Evolutionary conservation across 2,329 filamentous ascomycete genomes (phyloP), one percentile per base, ranked within the genome.

Genomic region (Colletotrichum sp.): DNA sequence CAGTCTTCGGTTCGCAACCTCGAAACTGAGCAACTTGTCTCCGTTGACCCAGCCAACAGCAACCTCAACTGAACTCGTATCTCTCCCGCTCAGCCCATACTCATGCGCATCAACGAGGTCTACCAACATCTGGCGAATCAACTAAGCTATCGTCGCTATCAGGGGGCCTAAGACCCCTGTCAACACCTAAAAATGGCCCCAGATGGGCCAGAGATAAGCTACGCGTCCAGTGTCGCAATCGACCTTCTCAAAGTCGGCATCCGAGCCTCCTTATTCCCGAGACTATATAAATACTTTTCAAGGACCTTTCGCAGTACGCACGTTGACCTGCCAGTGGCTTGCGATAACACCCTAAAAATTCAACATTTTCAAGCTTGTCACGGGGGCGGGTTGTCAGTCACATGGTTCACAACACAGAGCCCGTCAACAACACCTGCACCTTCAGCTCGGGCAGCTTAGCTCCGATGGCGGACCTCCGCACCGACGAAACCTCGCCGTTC

Each of bases 401-500:
- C 55, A 69, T 62, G 55, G 57, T 18, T 49, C 16, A 73, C 26
- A 49, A 73, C 44, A 49, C 34, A 26, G 67, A 63, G 57, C 44
- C n/a, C 34, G 8, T 21, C 55, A 34, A 49, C 26, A 67, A 52
- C 64, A 67, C 44, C 32, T 32, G 68, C 68, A 36, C 26, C 12
- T 39, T 70, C 67, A 62, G 68, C 68, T 49, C 68, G 34, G 57
- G 57, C 36, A 28, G 24, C 57, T 39, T 63, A 70, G 59, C 59
- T 63, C 65, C 59, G 59, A 76, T 74, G 70, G 49, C 70, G 70
- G 74, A 74, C 74, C 59, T 64, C 65, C 74, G 34, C 59, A 59
- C 64, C 44, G 74, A 76, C 36, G 74, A 76, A 30, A 76, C 59
- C 32, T 73, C 74, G 65, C 74, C 74, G 74, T 76, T 76, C 52